Base-by-base conservation (phyloP, 768 basidiomycete genomes). In the Panaeolus cyanescens region DNA sequence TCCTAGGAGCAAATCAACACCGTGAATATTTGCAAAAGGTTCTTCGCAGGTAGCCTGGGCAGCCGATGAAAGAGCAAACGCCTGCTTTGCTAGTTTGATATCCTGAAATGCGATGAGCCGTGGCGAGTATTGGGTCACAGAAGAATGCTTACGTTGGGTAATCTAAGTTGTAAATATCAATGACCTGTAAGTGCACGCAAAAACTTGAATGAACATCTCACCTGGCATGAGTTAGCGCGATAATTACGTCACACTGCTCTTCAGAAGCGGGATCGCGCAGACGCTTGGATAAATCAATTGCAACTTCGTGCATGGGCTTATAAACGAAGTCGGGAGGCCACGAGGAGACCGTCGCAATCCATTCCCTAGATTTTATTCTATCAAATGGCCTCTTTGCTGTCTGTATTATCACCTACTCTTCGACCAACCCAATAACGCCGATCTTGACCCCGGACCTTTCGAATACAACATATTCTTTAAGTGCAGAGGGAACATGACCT, bases 171-270 rank as follows among this genome's bases (percentile, higher is more conserved):
- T 60, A 37, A 54, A 55, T 37, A 22, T 56, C 17, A 28, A 56
- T 22, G 17, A 25, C n/a, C n/a, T 25, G 40, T 42, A 30, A 15
- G 25, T 19, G 17, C n/a, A 55, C 3, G 22, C 32, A 58, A 59
- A 28, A 2, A 32, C 34, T 53, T 36, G 19, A 34, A 20, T 10
- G 39, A 30, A 30, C 28, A 22, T 67, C 78, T 61, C 69, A 89
- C 87, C 95, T 80, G 40, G 87, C 84, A 71, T 97, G 95, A 1
- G 94, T 95, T 36, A 97, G 72, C 1, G 93, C 95, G 57, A 97
- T 85, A 60, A 97, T 81, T 25, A 97, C 63, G 64, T 96, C 95
- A 67, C 92, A 94, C 50, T 74, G 81, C 68, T 91, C 77, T 53
- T 85, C 82, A 30, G 88, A 91, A 12, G 79, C 67, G 3, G 89